Percentiles rank a stretch among this genome's conserved stretches.
phyloP scores from a whole-genome alignment of 306 rosid genomes.

The Comarum palustre region DNA sequence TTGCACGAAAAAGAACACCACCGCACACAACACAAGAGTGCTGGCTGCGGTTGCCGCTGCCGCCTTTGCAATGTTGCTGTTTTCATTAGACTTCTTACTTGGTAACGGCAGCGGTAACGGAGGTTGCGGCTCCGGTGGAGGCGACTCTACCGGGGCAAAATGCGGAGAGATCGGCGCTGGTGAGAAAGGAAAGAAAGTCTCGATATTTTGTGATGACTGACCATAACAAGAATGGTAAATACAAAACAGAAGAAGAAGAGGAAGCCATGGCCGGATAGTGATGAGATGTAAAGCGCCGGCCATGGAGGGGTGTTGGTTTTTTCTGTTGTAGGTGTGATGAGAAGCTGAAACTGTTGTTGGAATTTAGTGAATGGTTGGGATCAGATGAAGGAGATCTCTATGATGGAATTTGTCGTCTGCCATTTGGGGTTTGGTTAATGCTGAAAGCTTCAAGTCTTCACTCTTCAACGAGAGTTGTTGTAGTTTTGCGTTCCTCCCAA shows the following conservation, averaged over 20 bases:
- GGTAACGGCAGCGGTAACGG: background rate
- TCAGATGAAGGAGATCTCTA: conserved; percentile 12
- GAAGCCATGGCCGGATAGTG: conserved; percentile 31
- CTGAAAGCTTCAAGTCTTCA: conserved; percentile 71
- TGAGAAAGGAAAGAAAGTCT: conserved; percentile 40
- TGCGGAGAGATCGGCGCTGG: conserved; percentile 8
- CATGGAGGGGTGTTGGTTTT: conserved; percentile 28
- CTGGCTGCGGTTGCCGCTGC: conserved; percentile 64
- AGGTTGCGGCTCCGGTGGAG: conserved; percentile 12
- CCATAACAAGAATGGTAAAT: conserved; percentile 27
- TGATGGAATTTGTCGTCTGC: conserved; percentile 27
- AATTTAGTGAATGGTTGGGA: conserved; percentile 21
- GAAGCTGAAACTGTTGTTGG: conserved; percentile 27
- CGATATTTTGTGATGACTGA: conserved; percentile 57
- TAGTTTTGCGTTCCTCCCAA: background rate
- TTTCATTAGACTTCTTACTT: conserved; percentile 30
- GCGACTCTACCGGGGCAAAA: conserved; percentile 6
- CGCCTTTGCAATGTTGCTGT: conserved; percentile 42
- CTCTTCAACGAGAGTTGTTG: conserved; percentile 40
- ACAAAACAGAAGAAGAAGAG: conserved; percentile 25
- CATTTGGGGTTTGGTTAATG: conserved; percentile 30
- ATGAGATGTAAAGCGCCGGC: conserved; percentile 11
- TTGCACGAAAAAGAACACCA: conserved; percentile 44
- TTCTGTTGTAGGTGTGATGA: conserved; percentile 3
- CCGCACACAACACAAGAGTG: conserved; percentile 47